phyloP scores from a whole-genome alignment of 768 basidiomycete genomes.

The Collybiopsis luxurians region DNA sequence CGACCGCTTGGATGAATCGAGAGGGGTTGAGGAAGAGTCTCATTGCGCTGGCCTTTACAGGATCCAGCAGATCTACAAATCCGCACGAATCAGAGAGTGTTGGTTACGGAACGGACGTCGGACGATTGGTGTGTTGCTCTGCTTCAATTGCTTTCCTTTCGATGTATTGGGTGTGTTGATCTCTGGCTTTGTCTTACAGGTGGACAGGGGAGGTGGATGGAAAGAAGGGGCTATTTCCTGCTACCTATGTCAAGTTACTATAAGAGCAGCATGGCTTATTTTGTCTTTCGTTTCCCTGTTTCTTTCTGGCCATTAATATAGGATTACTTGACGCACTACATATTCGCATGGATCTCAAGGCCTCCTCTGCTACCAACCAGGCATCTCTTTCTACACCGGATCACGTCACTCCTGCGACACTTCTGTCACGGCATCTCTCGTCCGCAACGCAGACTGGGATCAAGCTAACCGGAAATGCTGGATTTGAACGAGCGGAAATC shows the following conservation, averaged over 20 bases:
- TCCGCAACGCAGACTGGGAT: too few species aligned
- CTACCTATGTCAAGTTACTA: constrained; percentile 64
- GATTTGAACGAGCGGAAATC: too few species aligned
- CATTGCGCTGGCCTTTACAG: constrained; percentile 32
- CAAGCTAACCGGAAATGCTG: too few species aligned
- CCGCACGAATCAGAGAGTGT: constrained; percentile 53
- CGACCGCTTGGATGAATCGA: too few species aligned
- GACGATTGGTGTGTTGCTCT: constrained; percentile 64
- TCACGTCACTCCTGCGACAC: too few species aligned
- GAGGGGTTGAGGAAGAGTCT: too few species aligned
- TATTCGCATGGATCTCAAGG: too few species aligned
- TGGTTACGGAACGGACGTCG: constrained; percentile 63
- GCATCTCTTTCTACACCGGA: too few species aligned
- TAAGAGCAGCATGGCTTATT: constrained; percentile 26
- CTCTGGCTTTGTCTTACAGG: constrained; percentile 36
- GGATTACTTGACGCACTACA: too few species aligned
- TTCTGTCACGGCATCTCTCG: too few species aligned
- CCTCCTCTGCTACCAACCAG: too few species aligned
- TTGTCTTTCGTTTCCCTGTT: background rate
- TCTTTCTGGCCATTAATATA: too few species aligned
- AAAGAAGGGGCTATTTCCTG: constrained; percentile 60
- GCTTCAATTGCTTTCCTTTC: constrained; percentile 6
- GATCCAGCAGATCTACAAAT: constrained; percentile 68
- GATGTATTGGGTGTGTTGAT: background rate
- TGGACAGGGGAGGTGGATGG: constrained; percentile 66